phyloP scores from a whole-genome alignment of 2,329 filamentous ascomycete genomes.

The Hortaea sp. region DNA sequence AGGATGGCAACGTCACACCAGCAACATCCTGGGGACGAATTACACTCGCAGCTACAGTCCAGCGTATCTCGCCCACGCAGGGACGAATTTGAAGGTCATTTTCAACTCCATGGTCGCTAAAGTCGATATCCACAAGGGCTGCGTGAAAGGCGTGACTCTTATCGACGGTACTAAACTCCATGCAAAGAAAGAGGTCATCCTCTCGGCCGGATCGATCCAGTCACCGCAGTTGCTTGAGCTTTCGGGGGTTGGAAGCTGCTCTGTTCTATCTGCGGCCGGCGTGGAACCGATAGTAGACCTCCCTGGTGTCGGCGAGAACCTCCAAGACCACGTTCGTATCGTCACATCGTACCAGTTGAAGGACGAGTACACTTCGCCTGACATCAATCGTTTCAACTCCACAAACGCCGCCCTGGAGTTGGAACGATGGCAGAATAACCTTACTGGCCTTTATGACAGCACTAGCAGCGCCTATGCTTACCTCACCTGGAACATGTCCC shows the following conservation, averaged over 20 bases:
- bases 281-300: conserved; percentile 11
- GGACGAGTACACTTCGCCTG: conserved; percentile 37
- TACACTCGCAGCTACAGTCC: conserved; percentile 41
- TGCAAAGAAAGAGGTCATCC: conserved; percentile 40
- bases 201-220: conserved; percentile 31
- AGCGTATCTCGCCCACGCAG: conserved; percentile 34
- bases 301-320: conserved; percentile 14
- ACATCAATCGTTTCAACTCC: not conserved
- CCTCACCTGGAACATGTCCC: not conserved
- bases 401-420: not conserved
- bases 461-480: not conserved
- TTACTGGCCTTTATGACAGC: conserved; percentile 18
- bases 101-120: conserved; percentile 29
- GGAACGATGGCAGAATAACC: not conserved
- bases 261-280: conserved; percentile 4
- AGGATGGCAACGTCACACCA: conserved; percentile 42
- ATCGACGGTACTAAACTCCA: conserved; percentile 15
- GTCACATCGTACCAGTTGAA: conserved; percentile 63
- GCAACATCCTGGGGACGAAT: conserved; percentile 37
- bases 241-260: conserved; percentile 26
- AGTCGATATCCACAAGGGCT: not conserved
- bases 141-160: too few species aligned
- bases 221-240: conserved; percentile 31
- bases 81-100: conserved; percentile 34
- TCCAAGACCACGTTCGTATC: conserved; percentile 11